phyloP scores from a whole-genome alignment of 441 rosid species.

The Gossypium trilobum region DNA sequence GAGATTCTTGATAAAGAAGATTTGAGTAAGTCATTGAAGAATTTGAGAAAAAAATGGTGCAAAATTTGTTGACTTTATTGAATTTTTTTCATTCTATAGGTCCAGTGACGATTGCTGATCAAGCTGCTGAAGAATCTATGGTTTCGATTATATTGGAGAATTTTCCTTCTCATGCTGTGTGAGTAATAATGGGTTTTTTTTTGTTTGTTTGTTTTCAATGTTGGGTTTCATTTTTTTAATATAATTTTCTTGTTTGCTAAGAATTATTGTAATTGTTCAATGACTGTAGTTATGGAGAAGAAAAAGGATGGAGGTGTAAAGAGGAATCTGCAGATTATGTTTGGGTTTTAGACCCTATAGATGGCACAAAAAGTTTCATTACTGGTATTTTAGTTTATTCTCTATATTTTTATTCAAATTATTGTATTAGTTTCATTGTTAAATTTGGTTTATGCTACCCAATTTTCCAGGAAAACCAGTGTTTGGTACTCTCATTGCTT shows the following conservation, averaged over 20 bases:
- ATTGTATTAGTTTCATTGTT: not conserved
- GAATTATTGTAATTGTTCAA: constrained; percentile 11
- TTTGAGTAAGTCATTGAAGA: constrained; percentile 38
- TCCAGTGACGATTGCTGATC: constrained; percentile 90
- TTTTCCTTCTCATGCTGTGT: constrained; percentile 88
- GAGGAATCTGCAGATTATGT: constrained; percentile 73
- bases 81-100: constrained; percentile 31
- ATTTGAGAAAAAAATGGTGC: not conserved
- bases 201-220: not conserved
- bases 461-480: constrained; percentile 75
- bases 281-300: constrained; percentile 77
- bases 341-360: constrained; percentile 96
- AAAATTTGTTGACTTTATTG: not conserved
- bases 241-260: constrained; percentile 11
- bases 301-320: constrained; percentile 86
- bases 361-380: constrained; percentile 93
- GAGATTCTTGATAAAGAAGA: constrained; percentile 79
- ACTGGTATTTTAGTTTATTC: constrained; percentile 43
- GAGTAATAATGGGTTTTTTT: constrained; percentile 22
- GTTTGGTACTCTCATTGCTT: constrained; percentile 89
- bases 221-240: not conserved
- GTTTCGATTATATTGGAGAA: constrained; percentile 52
- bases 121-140: constrained; percentile 87
- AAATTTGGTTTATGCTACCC: constrained; percentile 11
- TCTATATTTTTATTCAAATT: not conserved